These are phyloP conservation scores for Chalaropsis ovoidea DNA, from an alignment of 2,329 filamentous ascomycete genomes.

Conservation along the genomic window DNA sequence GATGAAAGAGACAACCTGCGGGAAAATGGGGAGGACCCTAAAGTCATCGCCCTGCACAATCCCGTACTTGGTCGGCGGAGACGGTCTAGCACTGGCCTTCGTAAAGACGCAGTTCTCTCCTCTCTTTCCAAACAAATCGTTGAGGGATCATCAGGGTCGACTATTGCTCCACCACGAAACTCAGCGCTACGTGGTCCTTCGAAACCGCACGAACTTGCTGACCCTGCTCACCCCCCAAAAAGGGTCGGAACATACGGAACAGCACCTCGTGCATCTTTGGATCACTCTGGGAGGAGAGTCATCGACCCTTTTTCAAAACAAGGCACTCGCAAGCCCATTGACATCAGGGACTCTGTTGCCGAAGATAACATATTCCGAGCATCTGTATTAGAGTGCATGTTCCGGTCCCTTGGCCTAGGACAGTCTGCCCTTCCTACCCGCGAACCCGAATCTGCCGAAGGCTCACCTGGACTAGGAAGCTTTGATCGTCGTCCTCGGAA, in stretches of 20 bases:
- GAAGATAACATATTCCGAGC: slow-evolving; percentile 83
- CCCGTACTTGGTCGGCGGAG: slow-evolving; percentile 32
- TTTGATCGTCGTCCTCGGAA: slow-evolving; percentile 13
- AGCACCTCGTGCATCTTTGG: slow-evolving; percentile 17
- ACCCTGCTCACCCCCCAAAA: neutral
- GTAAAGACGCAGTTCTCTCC: slow-evolving; percentile 70
- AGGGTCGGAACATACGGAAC: slow-evolving; percentile 20
- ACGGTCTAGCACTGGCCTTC: slow-evolving; percentile 53
- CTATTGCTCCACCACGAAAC: slow-evolving; percentile 35
- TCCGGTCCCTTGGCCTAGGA: slow-evolving; percentile 80
- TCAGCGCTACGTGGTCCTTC: neutral
- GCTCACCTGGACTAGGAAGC: slow-evolving; percentile 63
- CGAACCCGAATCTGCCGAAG: slow-evolving; percentile 66
- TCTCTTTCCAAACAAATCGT: slow-evolving; percentile 46
- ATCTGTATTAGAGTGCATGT: slow-evolving; percentile 88
- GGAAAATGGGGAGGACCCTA: slow-evolving; percentile 63
- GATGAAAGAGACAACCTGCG: slow-evolving; percentile 73
- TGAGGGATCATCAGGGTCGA: slow-evolving; percentile 35
- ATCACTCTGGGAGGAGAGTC: slow-evolving; percentile 17
- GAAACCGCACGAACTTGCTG: neutral
- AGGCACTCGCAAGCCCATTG: slow-evolving; percentile 34
- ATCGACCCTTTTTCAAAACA: slow-evolving; percentile 25
- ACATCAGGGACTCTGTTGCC: slow-evolving; percentile 70
- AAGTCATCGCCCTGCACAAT: slow-evolving; percentile 94
- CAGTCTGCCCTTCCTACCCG: slow-evolving; percentile 54